These are phyloP conservation scores for Lecanicillium sp. DNA, from an alignment of 2,329 filamentous ascomycete species.

Conservation along the genomic window DNA sequence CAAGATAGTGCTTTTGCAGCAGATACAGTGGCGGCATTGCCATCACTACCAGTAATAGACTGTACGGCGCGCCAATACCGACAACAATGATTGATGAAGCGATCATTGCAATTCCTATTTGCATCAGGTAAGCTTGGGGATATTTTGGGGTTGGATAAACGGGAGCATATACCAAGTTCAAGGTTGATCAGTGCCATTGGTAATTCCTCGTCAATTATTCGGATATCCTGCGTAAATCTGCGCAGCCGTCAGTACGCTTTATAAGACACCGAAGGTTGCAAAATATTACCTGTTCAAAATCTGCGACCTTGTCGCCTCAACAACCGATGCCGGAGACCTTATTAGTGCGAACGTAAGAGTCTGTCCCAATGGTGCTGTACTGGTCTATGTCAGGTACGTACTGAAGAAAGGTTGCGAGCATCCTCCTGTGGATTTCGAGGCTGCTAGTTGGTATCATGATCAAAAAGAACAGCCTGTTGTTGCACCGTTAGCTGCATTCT, in stretches of 20 bases:
- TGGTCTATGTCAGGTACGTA: background rate
- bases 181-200: background rate
- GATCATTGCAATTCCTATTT: background rate
- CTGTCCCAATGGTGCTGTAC: too few species aligned
- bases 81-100: slow-evolving; percentile 3
- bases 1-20: background rate
- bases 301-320: background rate
- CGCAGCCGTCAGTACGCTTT: too few species aligned
- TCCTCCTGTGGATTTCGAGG: background rate
- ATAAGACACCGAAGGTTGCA: too few species aligned
- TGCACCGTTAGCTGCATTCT: too few species aligned
- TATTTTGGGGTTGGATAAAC: too few species aligned
- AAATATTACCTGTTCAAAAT: slow-evolving; percentile 1
- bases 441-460: background rate
- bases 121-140: too few species aligned
- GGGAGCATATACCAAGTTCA: background rate
- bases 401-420: background rate
- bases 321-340: background rate
- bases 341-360: background rate
- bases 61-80: background rate
- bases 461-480: background rate
- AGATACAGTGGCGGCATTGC: background rate
- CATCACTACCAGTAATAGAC: background rate
- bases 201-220: background rate
- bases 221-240: slow-evolving; percentile 1